phyloP scores from a whole-genome alignment of 192 early-diverging fungal species.

The Umbelopsis vinacea region DNA sequence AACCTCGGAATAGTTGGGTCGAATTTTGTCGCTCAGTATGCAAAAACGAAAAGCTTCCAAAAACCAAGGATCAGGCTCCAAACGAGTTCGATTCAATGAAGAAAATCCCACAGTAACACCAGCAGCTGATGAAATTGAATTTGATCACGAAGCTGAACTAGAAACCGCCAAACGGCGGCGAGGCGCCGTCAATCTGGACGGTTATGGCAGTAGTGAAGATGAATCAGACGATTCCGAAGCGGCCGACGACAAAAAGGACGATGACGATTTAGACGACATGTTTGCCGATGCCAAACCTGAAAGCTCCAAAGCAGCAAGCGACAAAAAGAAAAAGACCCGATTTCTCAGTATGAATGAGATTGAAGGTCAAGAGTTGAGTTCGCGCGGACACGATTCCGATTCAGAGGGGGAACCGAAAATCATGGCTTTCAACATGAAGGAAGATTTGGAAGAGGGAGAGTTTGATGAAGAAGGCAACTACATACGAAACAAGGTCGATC shows the following conservation, averaged over 20 bases:
- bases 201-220: slow-evolving; percentile 41
- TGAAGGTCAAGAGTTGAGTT: slow-evolving; percentile 57
- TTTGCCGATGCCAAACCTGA: slow-evolving; percentile 52
- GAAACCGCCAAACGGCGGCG: slow-evolving; percentile 53
- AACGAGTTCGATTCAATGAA: slow-evolving; percentile 19
- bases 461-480: slow-evolving; percentile 75
- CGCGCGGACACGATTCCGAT: slow-evolving; percentile 54
- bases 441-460: slow-evolving; percentile 73
- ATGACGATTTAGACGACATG: slow-evolving; percentile 60
- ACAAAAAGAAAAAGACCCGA: slow-evolving; percentile 35
- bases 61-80: slow-evolving; percentile 3
- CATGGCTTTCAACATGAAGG: slow-evolving; percentile 79
- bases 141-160: slow-evolving; percentile 55
- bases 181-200: slow-evolving; percentile 53
- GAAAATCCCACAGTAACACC: not conserved
- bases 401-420: slow-evolving; percentile 59
- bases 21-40: not conserved
- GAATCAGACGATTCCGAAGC: slow-evolving; percentile 42
- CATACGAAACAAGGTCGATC: slow-evolving; percentile 69
- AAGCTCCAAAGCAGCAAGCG: slow-evolving; percentile 15
- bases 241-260: slow-evolving; percentile 26
- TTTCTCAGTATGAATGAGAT: slow-evolving; percentile 44
- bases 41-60: slow-evolving; percentile 8
- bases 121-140: slow-evolving; percentile 31
- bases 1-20: not conserved